Evolutionary conservation across 2,329 filamentous ascomycete species (phyloP), one percentile per base, ranked within the genome.

Genomic region (Drechslerella stenobrocha): DNA sequence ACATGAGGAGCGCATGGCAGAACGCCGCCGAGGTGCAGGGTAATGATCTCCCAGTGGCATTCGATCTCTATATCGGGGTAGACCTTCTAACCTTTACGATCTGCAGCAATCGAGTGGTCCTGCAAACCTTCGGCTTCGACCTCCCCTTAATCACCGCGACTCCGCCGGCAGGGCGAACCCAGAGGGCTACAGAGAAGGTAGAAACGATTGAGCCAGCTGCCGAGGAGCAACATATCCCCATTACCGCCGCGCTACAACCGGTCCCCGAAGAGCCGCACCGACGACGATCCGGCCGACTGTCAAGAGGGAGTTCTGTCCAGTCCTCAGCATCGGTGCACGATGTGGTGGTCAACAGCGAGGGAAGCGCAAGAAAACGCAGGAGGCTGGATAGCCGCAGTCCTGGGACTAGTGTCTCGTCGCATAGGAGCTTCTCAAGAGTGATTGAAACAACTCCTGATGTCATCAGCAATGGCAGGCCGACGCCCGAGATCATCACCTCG

Each of bases 1-100:
- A 20, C 63, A 67, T 67, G 63, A 67, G 24, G 55, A 67, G 63
- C 63, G 63, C 34, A 67, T 67, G 63, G 63, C 63, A 22, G 63
- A 67, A 37, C 63, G 63, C 20, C 55, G 63, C n/a, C 45, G 63
- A 28, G 63, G 63, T 20, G 63, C 63, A 51, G 55, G 55, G 63
- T 67, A 56, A 9, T 53, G n/a, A 42, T 13, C 32, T 44, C 34
- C 5, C 3, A 1, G 13, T 26, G 22, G 18, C n/a, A 40, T 32
- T 26, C 11, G 32, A 26, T 37, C 1, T 24, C 6, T 22, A 28
- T 15, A 9, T 22, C n/a, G 4, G 24, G 20, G 7, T 9, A 15
- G 18, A 26, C 32, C n/a, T 42, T 42, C 20, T 44, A 28, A 48
- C 42, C n/a, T 37, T 4, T n/a, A 13, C 45, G 11, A 52, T 35